Evolutionary conservation across 192 early-diverging fungal genomes (phyloP).

Genomic region (Oehlia diaphana): DNA sequence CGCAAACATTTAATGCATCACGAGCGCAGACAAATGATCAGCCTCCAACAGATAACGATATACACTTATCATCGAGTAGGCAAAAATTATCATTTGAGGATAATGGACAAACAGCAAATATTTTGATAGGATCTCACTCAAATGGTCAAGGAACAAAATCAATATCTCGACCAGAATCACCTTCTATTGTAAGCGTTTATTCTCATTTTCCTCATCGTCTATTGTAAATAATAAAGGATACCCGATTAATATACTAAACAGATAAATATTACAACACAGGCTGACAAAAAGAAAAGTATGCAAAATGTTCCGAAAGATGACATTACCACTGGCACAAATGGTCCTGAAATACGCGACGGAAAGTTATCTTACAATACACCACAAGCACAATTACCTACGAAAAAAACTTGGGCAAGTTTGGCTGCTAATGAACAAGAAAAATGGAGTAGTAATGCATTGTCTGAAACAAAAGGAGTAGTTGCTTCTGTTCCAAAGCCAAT

Average conservation of each 20-base stretch:
- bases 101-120: neutral
- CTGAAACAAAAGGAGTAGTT: constrained; percentile 30
- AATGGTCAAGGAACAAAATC: neutral
- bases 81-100: neutral
- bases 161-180: neutral
- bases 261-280: neutral
- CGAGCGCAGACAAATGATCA: neutral
- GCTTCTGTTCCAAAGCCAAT: constrained; percentile 29
- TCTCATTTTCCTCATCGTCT: neutral
- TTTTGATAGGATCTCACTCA: neutral
- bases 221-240: neutral
- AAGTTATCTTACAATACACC: neutral
- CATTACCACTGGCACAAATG: neutral
- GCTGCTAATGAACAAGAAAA: constrained; percentile 55
- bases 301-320: neutral
- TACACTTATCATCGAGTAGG: neutral
- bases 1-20: neutral
- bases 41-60: neutral
- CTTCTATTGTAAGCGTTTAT: neutral
- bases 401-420: constrained; percentile 78
- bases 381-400: constrained; percentile 42
- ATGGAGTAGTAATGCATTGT: constrained; percentile 43
- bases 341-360: neutral
- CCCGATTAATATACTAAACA: neutral
- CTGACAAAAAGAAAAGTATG: neutral